These are phyloP conservation scores for Tetradesmus obliquus DNA, from an alignment of 139 green algal genomes.

Conservation along the genomic window DNA sequence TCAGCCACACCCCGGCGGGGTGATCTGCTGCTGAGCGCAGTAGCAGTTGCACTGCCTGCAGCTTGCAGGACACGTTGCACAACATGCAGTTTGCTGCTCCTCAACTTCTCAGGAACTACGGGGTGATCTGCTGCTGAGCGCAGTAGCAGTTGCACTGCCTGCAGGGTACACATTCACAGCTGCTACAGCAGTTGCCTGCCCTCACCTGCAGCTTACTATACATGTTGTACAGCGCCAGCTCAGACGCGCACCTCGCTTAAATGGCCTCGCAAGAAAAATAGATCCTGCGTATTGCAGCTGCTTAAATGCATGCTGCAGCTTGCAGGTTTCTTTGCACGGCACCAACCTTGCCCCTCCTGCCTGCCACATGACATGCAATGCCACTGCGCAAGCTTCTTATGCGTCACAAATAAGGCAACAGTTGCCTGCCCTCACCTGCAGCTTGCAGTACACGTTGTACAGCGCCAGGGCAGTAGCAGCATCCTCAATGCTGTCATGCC, in stretches of 20 bases:
- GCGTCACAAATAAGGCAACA: not conserved
- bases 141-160: too few species aligned
- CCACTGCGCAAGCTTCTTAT: not conserved
- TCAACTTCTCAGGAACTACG: too few species aligned
- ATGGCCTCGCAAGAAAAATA: too few species aligned
- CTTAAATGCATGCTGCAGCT: too few species aligned
- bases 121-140: too few species aligned
- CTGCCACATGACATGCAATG: too few species aligned
- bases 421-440: slow-evolving; percentile 43
- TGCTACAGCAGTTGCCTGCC: not conserved
- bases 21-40: not conserved
- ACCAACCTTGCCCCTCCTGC: too few species aligned
- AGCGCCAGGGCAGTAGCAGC: slow-evolving; percentile 89
- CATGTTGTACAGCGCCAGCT: slow-evolving; percentile 84
- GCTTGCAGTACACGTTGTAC: slow-evolving; percentile 83
- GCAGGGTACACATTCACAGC: not conserved
- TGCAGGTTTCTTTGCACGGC: too few species aligned
- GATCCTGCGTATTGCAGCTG: too few species aligned
- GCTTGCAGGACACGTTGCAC: not conserved
- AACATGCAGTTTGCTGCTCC: not conserved
- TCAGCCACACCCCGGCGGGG: not conserved
- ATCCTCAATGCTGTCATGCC: slow-evolving; percentile 95
- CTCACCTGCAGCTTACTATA: slow-evolving; percentile 75
- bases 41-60: too few species aligned
- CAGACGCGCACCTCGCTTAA: slow-evolving; percentile 46